These are phyloP conservation scores for Cyclostephanos invisitatus DNA, from an alignment of 108 stramenopile genomes.

Conservation along the genomic window DNA sequence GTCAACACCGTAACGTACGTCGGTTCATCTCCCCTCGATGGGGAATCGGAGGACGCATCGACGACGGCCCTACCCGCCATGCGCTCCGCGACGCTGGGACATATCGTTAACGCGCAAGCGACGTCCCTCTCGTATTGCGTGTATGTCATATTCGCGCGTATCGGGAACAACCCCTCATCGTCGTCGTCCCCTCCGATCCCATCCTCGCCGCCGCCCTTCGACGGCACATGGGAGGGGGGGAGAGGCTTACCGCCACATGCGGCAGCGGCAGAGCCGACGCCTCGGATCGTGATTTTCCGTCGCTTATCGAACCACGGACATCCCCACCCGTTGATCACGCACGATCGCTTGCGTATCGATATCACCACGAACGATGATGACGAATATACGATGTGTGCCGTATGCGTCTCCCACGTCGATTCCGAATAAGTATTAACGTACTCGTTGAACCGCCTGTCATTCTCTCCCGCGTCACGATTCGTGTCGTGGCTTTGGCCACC, in stretches of 20 bases:
- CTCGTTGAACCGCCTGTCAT: too few relatives aligned
- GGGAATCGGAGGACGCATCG: constrained; percentile 14
- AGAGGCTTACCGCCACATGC: too few relatives aligned
- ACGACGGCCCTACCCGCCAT: constrained; percentile 10
- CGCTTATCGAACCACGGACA: constrained; percentile 49
- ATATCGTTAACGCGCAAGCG: constrained; percentile 23
- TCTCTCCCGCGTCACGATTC: too few relatives aligned
- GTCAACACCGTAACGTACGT: constrained; percentile 45
- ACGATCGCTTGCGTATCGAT: constrained; percentile 27
- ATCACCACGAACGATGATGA: constrained; percentile 6
- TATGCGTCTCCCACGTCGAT: constrained; percentile 25
- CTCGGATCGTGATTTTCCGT: constrained; percentile 9
- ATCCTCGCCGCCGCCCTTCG: too few relatives aligned
- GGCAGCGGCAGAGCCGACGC: too few relatives aligned
- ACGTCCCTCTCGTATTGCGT: constrained; percentile 34
- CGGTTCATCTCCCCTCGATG: constrained; percentile 31
- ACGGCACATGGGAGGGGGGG: too few relatives aligned
- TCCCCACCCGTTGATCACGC: constrained; percentile 32
- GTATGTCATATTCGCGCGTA: constrained; percentile 28
- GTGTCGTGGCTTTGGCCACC: too few relatives aligned
- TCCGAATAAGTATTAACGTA: not conserved
- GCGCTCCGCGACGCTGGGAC: constrained; percentile 39
- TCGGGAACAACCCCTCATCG: constrained; percentile 22
- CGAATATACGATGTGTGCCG: constrained; percentile 5
- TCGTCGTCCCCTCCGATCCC: too few relatives aligned